Percentiles rank a stretch among this genome's conserved stretches.
phyloP scores from a whole-genome alignment of 1,284 basidiomycete species.

The Xerocomus nothofagi region DNA sequence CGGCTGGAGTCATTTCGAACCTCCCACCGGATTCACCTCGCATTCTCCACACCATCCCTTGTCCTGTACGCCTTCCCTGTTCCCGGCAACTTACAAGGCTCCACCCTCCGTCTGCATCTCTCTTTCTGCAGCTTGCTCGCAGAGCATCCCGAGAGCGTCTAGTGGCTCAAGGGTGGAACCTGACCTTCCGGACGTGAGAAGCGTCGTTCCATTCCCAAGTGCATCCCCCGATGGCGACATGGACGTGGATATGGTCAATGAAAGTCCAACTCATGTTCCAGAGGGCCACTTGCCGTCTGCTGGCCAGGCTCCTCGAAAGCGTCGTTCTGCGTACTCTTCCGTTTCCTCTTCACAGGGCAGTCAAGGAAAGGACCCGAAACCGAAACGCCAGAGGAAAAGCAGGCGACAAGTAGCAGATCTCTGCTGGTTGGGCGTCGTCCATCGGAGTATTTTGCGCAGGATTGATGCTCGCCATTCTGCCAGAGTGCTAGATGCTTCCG shows the following conservation, averaged over 20 bases:
- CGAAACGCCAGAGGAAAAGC: constrained; percentile 38
- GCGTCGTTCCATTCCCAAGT: constrained; percentile 34
- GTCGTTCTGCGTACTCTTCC: constrained; percentile 33
- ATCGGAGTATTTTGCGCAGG: constrained; percentile 38
- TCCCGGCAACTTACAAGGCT: constrained; percentile 27
- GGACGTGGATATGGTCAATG: constrained; percentile 36
- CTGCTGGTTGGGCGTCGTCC: constrained; percentile 42
- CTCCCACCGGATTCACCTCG: not conserved
- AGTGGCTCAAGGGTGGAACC: constrained; percentile 10
- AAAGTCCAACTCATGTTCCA: constrained; percentile 9
- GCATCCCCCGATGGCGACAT: constrained; percentile 13
- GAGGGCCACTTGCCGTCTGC: not conserved
- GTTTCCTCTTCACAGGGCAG: constrained; percentile 16
- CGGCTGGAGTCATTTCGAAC: constrained; percentile 9
- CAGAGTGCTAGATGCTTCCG: not conserved
- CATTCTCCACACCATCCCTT: constrained; percentile 12
- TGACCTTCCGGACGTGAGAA: constrained; percentile 33
- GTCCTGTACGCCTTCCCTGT: constrained; percentile 16
- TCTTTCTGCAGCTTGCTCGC: constrained; percentile 33
- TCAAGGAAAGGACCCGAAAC: constrained; percentile 15
- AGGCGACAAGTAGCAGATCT: constrained; percentile 39
- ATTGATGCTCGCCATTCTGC: constrained; percentile 22
- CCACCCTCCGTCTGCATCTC: constrained; percentile 35
- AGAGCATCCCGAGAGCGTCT: constrained; percentile 4
- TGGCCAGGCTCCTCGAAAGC: constrained; percentile 26